Evolutionary conservation across 2,329 filamentous ascomycete species (phyloP).

Genomic region (Podosphaera xanthii): DNA sequence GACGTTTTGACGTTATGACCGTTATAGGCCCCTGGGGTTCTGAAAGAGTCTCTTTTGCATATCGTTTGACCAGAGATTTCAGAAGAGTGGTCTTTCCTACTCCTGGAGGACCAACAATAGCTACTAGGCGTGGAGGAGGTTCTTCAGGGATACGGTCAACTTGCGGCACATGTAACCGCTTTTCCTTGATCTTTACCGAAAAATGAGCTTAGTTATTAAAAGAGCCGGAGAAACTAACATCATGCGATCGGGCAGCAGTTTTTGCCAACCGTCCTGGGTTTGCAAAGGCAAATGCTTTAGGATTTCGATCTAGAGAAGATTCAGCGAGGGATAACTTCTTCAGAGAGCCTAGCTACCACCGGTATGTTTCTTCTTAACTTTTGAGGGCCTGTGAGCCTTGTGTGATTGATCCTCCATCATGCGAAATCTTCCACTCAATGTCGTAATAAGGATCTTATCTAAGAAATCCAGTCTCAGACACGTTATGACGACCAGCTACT

Average conservation of each 20-base stretch:
- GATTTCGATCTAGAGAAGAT: conserved; percentile 14
- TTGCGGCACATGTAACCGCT: conserved; percentile 83
- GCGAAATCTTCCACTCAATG: neutral
- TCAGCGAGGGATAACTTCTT: neutral
- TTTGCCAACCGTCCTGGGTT: conserved; percentile 18
- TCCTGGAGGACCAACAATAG: conserved; percentile 83
- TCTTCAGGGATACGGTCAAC: conserved; percentile 92
- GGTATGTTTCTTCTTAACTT: conserved; percentile 65
- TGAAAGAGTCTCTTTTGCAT: conserved; percentile 84
- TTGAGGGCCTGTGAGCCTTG: conserved; percentile 63
- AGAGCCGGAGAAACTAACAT: conserved; percentile 17
- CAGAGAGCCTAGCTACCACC: conserved; percentile 25
- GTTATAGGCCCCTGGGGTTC: conserved; percentile 83
- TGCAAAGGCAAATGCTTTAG: conserved; percentile 18
- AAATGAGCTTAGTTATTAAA: neutral
- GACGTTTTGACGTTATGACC: conserved; percentile 86
- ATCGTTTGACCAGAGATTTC: conserved; percentile 81
- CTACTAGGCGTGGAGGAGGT: conserved; percentile 75
- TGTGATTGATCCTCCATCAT: conserved; percentile 64
- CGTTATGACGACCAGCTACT: too few species aligned
- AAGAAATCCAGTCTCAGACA: too few species aligned
- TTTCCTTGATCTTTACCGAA: conserved; percentile 60
- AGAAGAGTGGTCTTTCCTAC: conserved; percentile 90
- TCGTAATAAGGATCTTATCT: too few species aligned
- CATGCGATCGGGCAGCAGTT: conserved; percentile 26